These are phyloP conservation scores for Plasmodium coatneyi DNA, from an alignment of 169 alveolate species.

Conservation along the genomic window DNA sequence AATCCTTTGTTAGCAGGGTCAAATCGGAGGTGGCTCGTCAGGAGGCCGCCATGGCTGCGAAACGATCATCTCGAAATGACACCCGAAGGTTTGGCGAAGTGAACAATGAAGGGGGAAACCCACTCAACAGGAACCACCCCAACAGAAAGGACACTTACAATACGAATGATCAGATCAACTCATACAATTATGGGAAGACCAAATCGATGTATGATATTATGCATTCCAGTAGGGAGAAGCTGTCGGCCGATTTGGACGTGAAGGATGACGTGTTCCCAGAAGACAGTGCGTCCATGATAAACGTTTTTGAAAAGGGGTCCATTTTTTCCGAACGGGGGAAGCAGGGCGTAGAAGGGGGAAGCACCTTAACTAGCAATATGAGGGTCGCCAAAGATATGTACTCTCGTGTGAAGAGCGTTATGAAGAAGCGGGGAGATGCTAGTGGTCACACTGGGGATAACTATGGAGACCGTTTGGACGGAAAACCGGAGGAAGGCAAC, in stretches of 20 bases:
- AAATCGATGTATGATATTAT: slow-evolving; percentile 6
- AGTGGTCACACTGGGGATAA: not conserved
- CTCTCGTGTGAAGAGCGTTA: slow-evolving; percentile 16
- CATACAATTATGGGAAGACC: not conserved
- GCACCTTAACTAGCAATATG: slow-evolving; percentile 15
- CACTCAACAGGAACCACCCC: not conserved
- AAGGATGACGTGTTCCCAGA: slow-evolving; percentile 66
- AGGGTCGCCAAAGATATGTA: slow-evolving; percentile 23
- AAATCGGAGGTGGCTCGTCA: slow-evolving; percentile 20
- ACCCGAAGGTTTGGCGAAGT: not conserved
- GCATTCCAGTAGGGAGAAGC: not conserved
- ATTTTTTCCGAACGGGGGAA: not conserved
- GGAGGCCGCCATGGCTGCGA: not conserved
- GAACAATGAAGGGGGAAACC: not conserved
- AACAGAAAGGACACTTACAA: not conserved
- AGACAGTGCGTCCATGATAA: slow-evolving; percentile 71
- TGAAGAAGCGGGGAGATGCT: slow-evolving; percentile 3
- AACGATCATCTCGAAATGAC: not conserved
- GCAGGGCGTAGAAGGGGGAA: not conserved
- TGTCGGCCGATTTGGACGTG: slow-evolving; percentile 11
- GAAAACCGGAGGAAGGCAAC: not conserved
- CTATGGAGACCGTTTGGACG: not conserved
- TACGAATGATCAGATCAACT: not conserved
- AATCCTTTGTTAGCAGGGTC: slow-evolving; percentile 15
- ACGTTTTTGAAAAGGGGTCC: slow-evolving; percentile 29